Percentiles rank a stretch among this genome's conserved stretches.
Conservation (phyloP, 148 eudicot species). For the Vaccinium myrtillus region DNA sequence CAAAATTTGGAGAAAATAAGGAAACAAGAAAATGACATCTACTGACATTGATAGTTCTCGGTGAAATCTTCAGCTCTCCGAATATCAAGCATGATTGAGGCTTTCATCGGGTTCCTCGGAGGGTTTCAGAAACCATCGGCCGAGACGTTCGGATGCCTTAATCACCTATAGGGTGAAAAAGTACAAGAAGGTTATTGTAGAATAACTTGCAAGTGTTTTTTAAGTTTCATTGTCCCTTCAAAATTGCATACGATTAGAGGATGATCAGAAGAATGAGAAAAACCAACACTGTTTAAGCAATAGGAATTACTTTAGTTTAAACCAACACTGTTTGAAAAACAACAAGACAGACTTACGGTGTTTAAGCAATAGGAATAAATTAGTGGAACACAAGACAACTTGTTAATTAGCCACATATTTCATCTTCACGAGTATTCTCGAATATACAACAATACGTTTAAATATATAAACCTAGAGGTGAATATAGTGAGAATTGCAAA, state of each 20-base stretch:
- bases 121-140: constrained; percentile 27
- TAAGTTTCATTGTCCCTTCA: neutral
- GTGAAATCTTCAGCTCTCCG: neutral
- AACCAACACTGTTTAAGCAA: neutral
- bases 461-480: too few relatives aligned
- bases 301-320: neutral
- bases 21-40: neutral
- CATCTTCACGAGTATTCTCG: too few relatives aligned
- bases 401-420: too few relatives aligned
- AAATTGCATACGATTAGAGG: neutral
- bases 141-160: constrained; percentile 42
- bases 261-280: neutral
- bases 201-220: neutral
- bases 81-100: constrained; percentile 13
- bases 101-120: constrained; percentile 19
- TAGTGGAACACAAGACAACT: too few relatives aligned
- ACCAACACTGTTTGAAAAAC: too few relatives aligned
- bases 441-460: too few relatives aligned
- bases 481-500: too few relatives aligned
- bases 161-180: constrained; percentile 34
- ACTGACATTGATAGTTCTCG: neutral
- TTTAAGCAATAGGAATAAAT: neutral
- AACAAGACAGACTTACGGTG: neutral
- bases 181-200: neutral
- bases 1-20: neutral